These are phyloP conservation scores for Nicotiana tabacum DNA, from an alignment of 257 asterid genomes.

Conservation along the genomic window DNA sequence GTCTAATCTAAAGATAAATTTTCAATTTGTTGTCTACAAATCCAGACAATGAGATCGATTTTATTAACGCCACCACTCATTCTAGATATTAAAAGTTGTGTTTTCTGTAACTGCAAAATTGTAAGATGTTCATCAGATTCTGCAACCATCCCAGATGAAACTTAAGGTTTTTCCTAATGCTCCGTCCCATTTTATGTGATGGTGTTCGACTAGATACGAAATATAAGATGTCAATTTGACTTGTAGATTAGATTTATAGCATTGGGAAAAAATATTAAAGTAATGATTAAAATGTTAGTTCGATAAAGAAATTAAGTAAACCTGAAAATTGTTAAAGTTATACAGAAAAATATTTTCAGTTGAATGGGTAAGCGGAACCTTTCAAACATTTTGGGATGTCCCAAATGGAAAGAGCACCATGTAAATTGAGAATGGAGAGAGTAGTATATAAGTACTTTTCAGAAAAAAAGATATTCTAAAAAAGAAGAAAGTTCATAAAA, in stretches of 20 bases:
- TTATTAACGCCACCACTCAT: not conserved
- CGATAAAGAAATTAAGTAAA: not conserved
- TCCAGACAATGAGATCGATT: not conserved
- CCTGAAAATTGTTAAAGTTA: not conserved
- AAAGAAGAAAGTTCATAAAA: not conserved
- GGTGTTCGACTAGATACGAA: not conserved
- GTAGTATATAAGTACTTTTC: not conserved
- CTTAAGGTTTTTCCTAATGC: not conserved
- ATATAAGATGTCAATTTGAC: not conserved
- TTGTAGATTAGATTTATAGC: not conserved
- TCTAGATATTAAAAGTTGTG: not conserved
- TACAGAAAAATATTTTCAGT: not conserved
- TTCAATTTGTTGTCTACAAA: not conserved
- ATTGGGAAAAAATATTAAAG: not conserved
- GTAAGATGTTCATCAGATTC: conserved; percentile 2
- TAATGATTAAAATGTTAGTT: not conserved
- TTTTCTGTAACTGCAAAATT: not conserved
- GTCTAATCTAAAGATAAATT: not conserved
- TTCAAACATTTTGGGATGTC: not conserved
- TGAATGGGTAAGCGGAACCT: not conserved
- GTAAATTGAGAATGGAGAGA: not conserved
- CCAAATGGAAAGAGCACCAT: not conserved
- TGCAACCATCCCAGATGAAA: not conserved
- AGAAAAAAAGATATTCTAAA: not conserved
- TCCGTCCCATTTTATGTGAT: not conserved